Base-by-base conservation (phyloP, 129 eudicot species). In the Apium graveolens region DNA sequence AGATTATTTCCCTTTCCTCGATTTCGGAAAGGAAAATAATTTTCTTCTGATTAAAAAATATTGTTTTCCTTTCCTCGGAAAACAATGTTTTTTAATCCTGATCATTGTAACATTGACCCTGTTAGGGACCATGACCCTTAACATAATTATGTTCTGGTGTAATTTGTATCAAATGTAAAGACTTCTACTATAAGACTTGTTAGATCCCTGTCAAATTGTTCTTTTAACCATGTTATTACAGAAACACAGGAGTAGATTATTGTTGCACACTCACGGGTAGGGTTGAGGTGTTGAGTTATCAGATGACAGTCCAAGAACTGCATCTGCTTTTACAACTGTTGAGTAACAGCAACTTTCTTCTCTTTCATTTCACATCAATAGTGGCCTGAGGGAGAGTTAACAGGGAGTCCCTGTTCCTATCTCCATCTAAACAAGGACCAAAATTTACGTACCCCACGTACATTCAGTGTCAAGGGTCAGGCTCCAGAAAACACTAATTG, bases 341-440 rank as follows among this genome's bases (percentile, higher is more conserved):
- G 41, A 70, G 74, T 17, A 70, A 70, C 74, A 34, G 45, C 74
- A 70, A 34, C 27, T 72, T 72, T 72, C 76, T 72, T 72, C 44
- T 41, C 76, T 72, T 72, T 72, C 76, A 38, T 39, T 72, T 72
- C 76, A 72, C 76, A 72, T 72, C 76, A 72, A 34, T 18, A 39
- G 76, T 72, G 76, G 24, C 44, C 38, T 70, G 75, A 72, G 76
- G 76, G 34, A 21, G 76, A 72, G 76, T 72, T 72, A 72, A 72
- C 76, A 72, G 24, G 27, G 32, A 41, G 5, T 7, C 74, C 48
- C 26, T 16, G 26, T 24, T 13, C 34, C 24, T 38, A 16, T 34
- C 76, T 70, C 43, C 0, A 70, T 26, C 74, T 38, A 20, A 72
- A 72, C 43, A 21, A 0, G 31, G 76, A 41, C 49, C 12, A 72